These are phyloP conservation scores for Chlorella vulgaris DNA, from an alignment of 139 green algal species.

Conservation along the genomic window DNA sequence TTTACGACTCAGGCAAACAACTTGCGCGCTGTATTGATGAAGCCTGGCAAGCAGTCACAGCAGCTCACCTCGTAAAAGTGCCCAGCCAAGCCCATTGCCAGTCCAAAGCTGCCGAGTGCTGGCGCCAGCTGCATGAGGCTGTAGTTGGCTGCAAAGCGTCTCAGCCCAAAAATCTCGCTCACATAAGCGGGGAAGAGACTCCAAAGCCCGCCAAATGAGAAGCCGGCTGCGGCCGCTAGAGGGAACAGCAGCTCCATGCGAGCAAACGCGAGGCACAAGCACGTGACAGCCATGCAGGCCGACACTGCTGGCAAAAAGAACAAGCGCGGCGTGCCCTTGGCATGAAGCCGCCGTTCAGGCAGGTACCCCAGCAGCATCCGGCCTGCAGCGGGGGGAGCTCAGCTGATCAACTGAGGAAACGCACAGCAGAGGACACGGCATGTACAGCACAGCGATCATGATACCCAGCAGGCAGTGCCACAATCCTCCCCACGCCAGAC, in stretches of 20 bases:
- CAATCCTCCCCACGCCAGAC: too few relatives aligned
- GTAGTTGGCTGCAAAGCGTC: constrained; percentile 60
- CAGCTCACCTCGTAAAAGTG: constrained; percentile 48
- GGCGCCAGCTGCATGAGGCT: constrained; percentile 49
- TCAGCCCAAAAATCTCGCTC: constrained; percentile 56
- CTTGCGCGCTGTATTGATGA: too few relatives aligned
- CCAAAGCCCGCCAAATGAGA: constrained; percentile 83
- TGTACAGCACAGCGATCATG: too few relatives aligned
- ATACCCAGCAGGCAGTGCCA: neutral
- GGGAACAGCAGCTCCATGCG: constrained; percentile 47
- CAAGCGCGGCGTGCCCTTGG: constrained; percentile 49
- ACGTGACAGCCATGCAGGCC: constrained; percentile 19
- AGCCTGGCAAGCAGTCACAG: neutral
- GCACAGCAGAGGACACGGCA: neutral
- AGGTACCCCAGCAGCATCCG: constrained; percentile 65
- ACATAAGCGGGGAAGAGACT: constrained; percentile 74
- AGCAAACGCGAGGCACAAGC: constrained; percentile 29
- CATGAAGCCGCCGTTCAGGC: constrained; percentile 57
- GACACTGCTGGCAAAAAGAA: constrained; percentile 48
- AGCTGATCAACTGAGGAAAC: neutral
- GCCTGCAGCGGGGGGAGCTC: constrained; percentile 29
- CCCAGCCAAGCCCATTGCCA: constrained; percentile 32
- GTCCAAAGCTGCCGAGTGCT: constrained; percentile 25
- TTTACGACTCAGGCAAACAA: too few relatives aligned
- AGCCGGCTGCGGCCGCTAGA: constrained; percentile 59